These are phyloP conservation scores for Metschnikowia orientalis DNA, from an alignment of 805 yeast species.

Conservation along the genomic window DNA sequence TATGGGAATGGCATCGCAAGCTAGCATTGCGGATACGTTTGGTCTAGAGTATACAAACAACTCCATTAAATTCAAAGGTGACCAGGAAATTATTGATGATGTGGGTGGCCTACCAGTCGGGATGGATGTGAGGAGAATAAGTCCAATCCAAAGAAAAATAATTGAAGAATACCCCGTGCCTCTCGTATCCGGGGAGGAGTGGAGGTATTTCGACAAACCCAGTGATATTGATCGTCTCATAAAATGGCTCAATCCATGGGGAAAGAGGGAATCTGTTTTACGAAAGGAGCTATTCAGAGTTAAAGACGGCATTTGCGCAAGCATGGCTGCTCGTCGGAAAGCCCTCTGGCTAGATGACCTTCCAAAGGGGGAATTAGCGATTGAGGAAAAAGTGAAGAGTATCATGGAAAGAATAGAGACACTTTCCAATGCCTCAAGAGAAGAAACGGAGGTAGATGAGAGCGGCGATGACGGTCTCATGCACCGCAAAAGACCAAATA, in stretches of 20 bases:
- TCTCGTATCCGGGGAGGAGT: slow-evolving; percentile 47
- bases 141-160: slow-evolving; percentile 52
- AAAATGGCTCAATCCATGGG: slow-evolving; percentile 72
- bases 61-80: slow-evolving; percentile 14
- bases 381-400: slow-evolving; percentile 11
- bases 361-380: slow-evolving; percentile 27
- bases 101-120: slow-evolving; percentile 15
- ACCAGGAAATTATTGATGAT: slow-evolving; percentile 9
- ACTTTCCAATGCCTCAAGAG: slow-evolving; percentile 6
- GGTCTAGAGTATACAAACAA: slow-evolving; percentile 10
- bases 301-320: slow-evolving; percentile 47
- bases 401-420: slow-evolving; percentile 8
- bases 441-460: slow-evolving; percentile 25
- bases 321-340: slow-evolving; percentile 56
- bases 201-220: slow-evolving; percentile 67
- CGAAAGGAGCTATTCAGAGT: slow-evolving; percentile 55
- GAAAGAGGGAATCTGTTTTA: slow-evolving; percentile 64
- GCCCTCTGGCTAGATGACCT: slow-evolving; percentile 44
- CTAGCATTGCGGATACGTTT: slow-evolving; percentile 2
- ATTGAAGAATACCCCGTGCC: slow-evolving; percentile 64
- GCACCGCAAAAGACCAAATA: slow-evolving; percentile 26
- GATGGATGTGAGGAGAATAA: slow-evolving; percentile 18
- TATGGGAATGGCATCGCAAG: slow-evolving; percentile 3
- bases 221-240: slow-evolving; percentile 54
- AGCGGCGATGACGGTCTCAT: slow-evolving; percentile 22